These are phyloP conservation scores for Hygrocybe punicea DNA, from an alignment of 768 basidiomycete species.

Conservation along the genomic window DNA sequence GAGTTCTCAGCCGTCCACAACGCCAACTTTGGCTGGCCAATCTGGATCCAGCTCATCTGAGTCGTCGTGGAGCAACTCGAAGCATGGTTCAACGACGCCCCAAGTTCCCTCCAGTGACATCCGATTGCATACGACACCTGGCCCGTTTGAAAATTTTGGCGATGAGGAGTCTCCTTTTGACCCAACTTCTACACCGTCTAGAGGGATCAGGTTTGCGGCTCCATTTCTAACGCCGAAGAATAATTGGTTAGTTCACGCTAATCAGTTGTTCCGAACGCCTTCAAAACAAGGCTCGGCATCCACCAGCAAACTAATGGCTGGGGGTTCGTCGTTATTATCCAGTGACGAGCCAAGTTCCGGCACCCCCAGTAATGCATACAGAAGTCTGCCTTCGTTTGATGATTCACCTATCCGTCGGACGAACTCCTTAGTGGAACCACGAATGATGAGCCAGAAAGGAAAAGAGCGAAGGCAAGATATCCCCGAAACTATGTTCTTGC, in stretches of 20 bases:
- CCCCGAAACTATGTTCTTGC: too few relatives aligned
- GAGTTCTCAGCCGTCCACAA: constrained; percentile 44
- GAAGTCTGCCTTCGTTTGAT: constrained; percentile 35
- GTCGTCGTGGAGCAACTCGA: constrained; percentile 47
- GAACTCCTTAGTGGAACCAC: too few relatives aligned
- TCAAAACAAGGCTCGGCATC: constrained; percentile 36
- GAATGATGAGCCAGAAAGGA: too few relatives aligned
- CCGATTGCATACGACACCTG: constrained; percentile 42
- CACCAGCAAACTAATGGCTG: constrained; percentile 27
- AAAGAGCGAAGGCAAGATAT: too few relatives aligned
- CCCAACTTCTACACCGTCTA: constrained; percentile 77
- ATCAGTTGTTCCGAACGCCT: constrained; percentile 54
- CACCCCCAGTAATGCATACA: constrained; percentile 21
- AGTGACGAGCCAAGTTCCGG: constrained; percentile 28
- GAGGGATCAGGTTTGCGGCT: constrained; percentile 61
- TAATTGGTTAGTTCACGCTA: constrained; percentile 41
- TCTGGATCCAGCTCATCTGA: constrained; percentile 33
- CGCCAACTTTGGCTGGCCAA: constrained; percentile 43
- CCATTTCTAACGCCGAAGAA: constrained; percentile 65
- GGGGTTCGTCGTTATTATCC: constrained; percentile 29
- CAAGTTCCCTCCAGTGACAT: constrained; percentile 38
- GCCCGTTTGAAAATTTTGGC: constrained; percentile 32
- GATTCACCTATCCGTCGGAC: constrained; percentile 55
- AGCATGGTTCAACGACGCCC: constrained; percentile 55
- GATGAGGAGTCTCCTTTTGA: constrained; percentile 65